These are phyloP conservation scores for Erythrophleum ivorense DNA, from an alignment of 331 rosid genomes.

Conservation along the genomic window DNA sequence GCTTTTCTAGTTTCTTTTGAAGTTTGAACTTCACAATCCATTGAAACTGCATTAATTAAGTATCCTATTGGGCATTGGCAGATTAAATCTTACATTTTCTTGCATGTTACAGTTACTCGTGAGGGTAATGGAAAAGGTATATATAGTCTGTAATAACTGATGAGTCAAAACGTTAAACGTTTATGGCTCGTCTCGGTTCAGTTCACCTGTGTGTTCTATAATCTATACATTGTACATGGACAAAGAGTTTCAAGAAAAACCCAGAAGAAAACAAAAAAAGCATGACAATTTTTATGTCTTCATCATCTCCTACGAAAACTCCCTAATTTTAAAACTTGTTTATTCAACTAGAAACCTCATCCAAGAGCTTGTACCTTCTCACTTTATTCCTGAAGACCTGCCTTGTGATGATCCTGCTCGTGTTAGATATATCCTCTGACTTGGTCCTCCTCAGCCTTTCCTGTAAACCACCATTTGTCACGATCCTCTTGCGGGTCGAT, in stretches of 20 bases:
- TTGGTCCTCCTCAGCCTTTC: slow-evolving; percentile 66
- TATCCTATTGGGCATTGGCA: background rate
- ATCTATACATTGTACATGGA: slow-evolving; percentile 49
- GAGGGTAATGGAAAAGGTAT: background rate
- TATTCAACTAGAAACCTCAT: slow-evolving; percentile 85
- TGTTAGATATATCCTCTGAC: slow-evolving; percentile 62
- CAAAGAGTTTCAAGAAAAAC: slow-evolving; percentile 14
- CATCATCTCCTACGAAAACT: slow-evolving; percentile 17
- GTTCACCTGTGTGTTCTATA: slow-evolving; percentile 33
- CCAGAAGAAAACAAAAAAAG: background rate
- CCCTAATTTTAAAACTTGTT: background rate
- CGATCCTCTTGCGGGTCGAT: slow-evolving; percentile 59
- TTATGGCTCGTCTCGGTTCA: slow-evolving; percentile 5
- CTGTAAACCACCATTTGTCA: slow-evolving; percentile 58
- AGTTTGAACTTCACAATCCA: background rate
- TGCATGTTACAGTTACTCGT: background rate
- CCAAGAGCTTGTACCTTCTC: slow-evolving; percentile 95
- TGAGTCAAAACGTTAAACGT: background rate
- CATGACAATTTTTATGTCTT: background rate
- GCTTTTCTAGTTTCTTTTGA: background rate
- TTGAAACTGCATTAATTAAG: background rate
- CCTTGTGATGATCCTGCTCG: slow-evolving; percentile 48
- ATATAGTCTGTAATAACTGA: background rate
- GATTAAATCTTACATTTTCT: background rate
- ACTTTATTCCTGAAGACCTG: slow-evolving; percentile 83